Evolutionary conservation across 2,329 filamentous ascomycete species (phyloP).

Genomic region (Ilyonectria sp.): DNA sequence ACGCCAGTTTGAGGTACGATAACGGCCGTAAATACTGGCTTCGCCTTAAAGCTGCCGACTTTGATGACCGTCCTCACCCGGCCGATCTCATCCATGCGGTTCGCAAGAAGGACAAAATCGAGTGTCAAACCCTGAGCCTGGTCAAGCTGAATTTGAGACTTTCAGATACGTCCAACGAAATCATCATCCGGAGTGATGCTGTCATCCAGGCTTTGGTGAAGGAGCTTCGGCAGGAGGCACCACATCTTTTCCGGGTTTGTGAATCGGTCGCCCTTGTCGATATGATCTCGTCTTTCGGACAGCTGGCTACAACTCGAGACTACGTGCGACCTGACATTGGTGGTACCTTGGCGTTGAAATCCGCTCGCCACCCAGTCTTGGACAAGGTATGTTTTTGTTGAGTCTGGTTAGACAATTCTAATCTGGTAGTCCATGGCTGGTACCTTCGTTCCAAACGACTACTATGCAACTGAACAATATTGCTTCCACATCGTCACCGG

Average conservation of each 20-base stretch:
- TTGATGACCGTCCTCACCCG: slow-evolving; percentile 74
- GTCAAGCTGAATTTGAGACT: slow-evolving; percentile 87
- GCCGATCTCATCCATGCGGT: slow-evolving; percentile 83
- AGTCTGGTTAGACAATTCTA: slow-evolving; percentile 29
- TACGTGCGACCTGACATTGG: slow-evolving; percentile 78
- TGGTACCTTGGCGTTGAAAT: slow-evolving; percentile 79
- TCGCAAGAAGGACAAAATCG: slow-evolving; percentile 80
- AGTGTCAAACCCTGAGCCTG: slow-evolving; percentile 89
- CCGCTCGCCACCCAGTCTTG: slow-evolving; percentile 83
- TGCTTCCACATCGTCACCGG: slow-evolving; percentile 96
- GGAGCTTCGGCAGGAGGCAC: slow-evolving; percentile 79
- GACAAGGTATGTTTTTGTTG: slow-evolving; percentile 69
- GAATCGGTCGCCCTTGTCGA: slow-evolving; percentile 91
- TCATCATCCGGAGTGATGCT: slow-evolving; percentile 85
- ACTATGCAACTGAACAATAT: slow-evolving; percentile 84
- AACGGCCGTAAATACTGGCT: slow-evolving; percentile 85
- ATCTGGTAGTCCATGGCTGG: slow-evolving; percentile 68
- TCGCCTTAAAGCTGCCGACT: slow-evolving; percentile 72
- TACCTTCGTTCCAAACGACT: slow-evolving; percentile 89
- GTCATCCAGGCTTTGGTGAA: slow-evolving; percentile 81
- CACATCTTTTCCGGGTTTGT: slow-evolving; percentile 84
- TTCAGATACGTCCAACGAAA: slow-evolving; percentile 85
- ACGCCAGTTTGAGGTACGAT: slow-evolving; percentile 82
- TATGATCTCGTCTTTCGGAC: slow-evolving; percentile 84
- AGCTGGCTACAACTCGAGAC: slow-evolving; percentile 75